Conservation (phyloP, 225 moss, liverwort and hornwort genomes). For the Climacium dendroides region DNA sequence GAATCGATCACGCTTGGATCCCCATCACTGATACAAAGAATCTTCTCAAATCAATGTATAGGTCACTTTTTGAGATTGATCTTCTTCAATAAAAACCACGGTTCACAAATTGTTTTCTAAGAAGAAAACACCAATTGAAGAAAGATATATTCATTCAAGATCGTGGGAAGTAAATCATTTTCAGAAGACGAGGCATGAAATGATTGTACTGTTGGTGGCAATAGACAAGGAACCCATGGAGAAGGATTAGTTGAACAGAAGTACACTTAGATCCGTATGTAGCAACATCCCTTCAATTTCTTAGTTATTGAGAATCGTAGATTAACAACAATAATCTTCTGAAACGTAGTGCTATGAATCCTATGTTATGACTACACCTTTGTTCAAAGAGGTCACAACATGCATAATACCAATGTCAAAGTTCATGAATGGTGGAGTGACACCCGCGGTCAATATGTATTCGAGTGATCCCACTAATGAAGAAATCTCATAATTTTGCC, state of each 20-base stretch:
- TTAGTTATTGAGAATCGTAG: background rate
- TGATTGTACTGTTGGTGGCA: background rate
- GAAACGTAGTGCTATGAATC: background rate
- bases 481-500: conserved; percentile 53
- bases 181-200: background rate
- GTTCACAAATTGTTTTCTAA: too few relatives aligned
- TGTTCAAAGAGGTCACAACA: background rate
- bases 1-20: too few relatives aligned
- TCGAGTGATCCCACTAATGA: background rate
- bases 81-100: too few relatives aligned
- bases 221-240: background rate
- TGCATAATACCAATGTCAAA: too few relatives aligned
- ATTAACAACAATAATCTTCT: background rate
- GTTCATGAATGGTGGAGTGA: too few relatives aligned
- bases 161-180: background rate
- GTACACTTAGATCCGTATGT: background rate
- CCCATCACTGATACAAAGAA: too few relatives aligned
- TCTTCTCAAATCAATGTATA: too few relatives aligned
- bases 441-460: background rate
- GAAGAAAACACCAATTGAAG: too few relatives aligned
- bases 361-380: background rate
- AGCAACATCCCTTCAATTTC: background rate
- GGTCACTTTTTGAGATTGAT: too few relatives aligned
- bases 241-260: background rate
- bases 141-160: too few relatives aligned